phyloP scores from a whole-genome alignment of 129 eudicot species.

The Centaurea solstitialis region DNA sequence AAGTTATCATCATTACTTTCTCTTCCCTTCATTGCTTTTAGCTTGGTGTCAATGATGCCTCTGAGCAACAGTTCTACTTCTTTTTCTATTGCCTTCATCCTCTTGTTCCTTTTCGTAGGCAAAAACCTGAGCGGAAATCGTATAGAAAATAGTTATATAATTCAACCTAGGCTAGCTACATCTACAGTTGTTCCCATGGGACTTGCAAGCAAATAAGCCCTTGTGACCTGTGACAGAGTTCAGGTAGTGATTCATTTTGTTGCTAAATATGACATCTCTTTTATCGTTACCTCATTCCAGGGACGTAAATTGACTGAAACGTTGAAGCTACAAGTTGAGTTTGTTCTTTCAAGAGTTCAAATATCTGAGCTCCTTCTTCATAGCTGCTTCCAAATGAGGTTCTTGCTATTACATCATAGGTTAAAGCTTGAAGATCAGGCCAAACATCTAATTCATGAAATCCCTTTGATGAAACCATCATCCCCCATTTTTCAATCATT shows the following conservation, averaged over 20 bases:
- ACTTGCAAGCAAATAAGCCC: not conserved
- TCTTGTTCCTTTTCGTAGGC: constrained; percentile 45
- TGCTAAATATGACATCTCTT: not conserved
- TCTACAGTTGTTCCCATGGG: not conserved
- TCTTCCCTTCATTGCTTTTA: constrained; percentile 24
- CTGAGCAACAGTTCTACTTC: constrained; percentile 16
- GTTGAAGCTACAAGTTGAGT: constrained; percentile 18
- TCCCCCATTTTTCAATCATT: constrained; percentile 32
- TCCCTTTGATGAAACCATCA: constrained; percentile 10
- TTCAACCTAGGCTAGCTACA: not conserved
- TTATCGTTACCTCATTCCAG: constrained; percentile 20
- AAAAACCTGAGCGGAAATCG: constrained; percentile 24
- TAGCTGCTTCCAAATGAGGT: constrained; percentile 38
- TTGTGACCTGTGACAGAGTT: not conserved
- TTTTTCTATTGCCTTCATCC: constrained; percentile 38
- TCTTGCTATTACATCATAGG: constrained; percentile 33
- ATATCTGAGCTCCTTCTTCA: constrained; percentile 32
- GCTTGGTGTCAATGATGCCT: constrained; percentile 27
- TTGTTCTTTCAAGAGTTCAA: constrained; percentile 36
- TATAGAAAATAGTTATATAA: not conserved
- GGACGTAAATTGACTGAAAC: constrained; percentile 28
- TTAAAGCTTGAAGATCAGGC: constrained; percentile 35
- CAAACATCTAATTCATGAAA: constrained; percentile 37
- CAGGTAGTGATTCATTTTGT: not conserved
- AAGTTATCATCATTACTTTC: constrained; percentile 27